These are phyloP conservation scores for Exsudoporus frostii DNA, from an alignment of 768 basidiomycete species.

Conservation along the genomic window DNA sequence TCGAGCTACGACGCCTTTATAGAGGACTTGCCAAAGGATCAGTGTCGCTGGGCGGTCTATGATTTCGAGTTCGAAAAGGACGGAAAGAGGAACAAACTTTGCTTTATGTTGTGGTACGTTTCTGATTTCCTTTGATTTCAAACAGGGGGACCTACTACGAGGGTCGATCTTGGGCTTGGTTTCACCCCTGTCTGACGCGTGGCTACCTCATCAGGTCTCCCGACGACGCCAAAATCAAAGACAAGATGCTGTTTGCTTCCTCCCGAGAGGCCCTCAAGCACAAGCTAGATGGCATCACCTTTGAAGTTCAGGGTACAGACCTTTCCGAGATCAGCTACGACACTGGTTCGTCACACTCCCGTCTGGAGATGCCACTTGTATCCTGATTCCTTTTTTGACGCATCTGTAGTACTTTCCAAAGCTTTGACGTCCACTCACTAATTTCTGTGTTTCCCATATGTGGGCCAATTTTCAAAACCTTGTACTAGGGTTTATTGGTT, in stretches of 20 bases:
- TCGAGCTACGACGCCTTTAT: conserved; percentile 71
- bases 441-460: neutral
- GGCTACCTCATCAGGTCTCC: conserved; percentile 62
- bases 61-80: conserved; percentile 82
- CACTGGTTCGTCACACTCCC: conserved; percentile 49
- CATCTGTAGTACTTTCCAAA: conserved; percentile 20
- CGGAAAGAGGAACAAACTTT: conserved; percentile 80
- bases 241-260: conserved; percentile 91
- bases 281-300: conserved; percentile 67
- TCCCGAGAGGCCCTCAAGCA: conserved; percentile 80
- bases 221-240: conserved; percentile 77
- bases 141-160: neutral
- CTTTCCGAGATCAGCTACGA: conserved; percentile 67
- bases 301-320: conserved; percentile 88
- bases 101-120: conserved; percentile 76
- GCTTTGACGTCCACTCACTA: conserved; percentile 14
- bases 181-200: neutral
- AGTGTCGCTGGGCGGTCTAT: conserved; percentile 89
- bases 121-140: too few species aligned
- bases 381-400: neutral
- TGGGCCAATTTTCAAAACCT: neutral
- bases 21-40: conserved; percentile 62
- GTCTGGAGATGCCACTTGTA: neutral
- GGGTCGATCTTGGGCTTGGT: neutral
- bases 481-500: neutral